A percentile compares a stretch with the other conserved stretches of the same genome.
phyloP scores from a whole-genome alignment of 768 basidiomycete genomes.

The Suillus paluster region DNA sequence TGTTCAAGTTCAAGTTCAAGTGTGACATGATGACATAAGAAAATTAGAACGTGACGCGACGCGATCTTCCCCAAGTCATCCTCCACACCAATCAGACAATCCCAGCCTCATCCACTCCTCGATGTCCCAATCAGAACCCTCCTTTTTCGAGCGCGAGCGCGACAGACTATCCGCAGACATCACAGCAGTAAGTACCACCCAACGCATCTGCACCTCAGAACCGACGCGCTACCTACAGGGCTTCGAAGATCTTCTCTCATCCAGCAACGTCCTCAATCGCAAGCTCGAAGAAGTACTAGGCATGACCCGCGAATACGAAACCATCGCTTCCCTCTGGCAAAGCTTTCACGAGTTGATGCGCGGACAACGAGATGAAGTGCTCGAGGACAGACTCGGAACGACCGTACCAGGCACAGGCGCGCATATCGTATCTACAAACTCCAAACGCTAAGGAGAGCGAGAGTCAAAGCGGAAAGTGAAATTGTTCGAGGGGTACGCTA shows the following conservation, averaged over 20 bases:
- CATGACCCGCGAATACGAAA: conserved; percentile 92
- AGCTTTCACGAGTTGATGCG: conserved; percentile 81
- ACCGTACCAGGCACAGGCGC: conserved; percentile 71
- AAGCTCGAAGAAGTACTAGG: conserved; percentile 92
- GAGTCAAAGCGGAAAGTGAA: conserved; percentile 3
- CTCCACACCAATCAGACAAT: not conserved
- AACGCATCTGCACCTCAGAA: not conserved
- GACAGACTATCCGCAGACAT: conserved; percentile 77
- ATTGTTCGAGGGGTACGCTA: conserved; percentile 20
- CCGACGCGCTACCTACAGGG: conserved; percentile 50
- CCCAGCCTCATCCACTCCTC: not conserved
- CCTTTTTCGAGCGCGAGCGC: conserved; percentile 83
- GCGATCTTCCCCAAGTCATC: not conserved
- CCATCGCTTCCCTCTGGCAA: conserved; percentile 84
- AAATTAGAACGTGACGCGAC: not conserved
- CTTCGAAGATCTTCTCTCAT: conserved; percentile 86
- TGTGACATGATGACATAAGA: not conserved
- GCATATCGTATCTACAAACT: conserved; percentile 51
- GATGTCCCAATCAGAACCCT: conserved; percentile 43
- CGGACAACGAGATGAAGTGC: conserved; percentile 44
- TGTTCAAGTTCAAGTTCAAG: not conserved
- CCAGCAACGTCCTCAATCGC: conserved; percentile 85
- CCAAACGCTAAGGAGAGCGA: conserved; percentile 25
- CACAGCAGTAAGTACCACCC: conserved; percentile 54
- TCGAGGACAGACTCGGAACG: conserved; percentile 38